Base-by-base conservation (phyloP, 176 grass and related monocot genomes). In the Carex kokanica region DNA sequence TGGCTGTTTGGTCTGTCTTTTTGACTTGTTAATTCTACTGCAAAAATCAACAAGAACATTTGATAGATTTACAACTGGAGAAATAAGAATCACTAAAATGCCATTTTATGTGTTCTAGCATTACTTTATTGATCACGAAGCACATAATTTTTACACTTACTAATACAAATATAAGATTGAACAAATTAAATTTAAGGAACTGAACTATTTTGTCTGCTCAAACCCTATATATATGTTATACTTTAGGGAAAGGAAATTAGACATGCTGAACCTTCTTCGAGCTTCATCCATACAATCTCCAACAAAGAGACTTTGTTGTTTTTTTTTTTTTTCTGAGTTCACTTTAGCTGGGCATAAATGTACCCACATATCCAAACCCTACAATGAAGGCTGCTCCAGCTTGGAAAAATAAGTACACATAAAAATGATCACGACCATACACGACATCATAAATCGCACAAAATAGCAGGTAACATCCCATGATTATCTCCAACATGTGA, bases 401-500 rank as follows among this genome's bases (percentile, higher is more conserved):
- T 52, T 97, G 94, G 55, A 94, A 75, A 27, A 97, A 63, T 40
- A 97, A 87, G 77, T 94, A 97, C 78, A 92, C 8, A 81, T 92
- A 94, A 82, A 89, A 97, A 81, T 87, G 90, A 51, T 94, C 90
- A 12, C 54, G 74, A 36, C 88, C 88, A 25, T 87, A 92, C 67
- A 79, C 71, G 23, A 90, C 75, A 64, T 97, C 94, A 24, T 97
- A 97, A 64, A 92, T 16, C 20, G 91, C 83, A 60, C 94, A 97
- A 79, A 87, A 97, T 66, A 90, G 72, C 58, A 94, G 41, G 86
- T 86, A 97, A 9, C 57, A 29, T 5, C 91, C 94, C 88, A 97
- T 86, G 3, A 92, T 14, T 18, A 97, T 75, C 90, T 97, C 94
- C 57, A 91, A 52, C 69, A 83, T 63, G 14, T 94, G 91, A 34